Base-by-base conservation (phyloP, 768 basidiomycete species). In the Tylopilus sp. region DNA sequence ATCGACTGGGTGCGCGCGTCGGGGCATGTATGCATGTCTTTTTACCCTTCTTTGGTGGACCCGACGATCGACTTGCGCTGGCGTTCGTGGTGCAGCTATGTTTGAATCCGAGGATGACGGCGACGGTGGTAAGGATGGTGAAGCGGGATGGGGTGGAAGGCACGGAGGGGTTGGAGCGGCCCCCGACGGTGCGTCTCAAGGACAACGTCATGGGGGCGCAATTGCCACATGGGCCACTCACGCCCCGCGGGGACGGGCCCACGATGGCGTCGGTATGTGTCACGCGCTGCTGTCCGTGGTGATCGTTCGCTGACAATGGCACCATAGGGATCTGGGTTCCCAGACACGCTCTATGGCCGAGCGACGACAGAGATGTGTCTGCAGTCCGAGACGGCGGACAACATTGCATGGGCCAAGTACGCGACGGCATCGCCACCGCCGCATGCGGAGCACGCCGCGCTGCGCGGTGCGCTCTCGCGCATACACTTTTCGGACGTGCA, bases 21-120 rank as follows among this genome's bases (percentile, higher is more conserved):
- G 66, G 67, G 41, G 70, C 70, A 36, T 67, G 60, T 9, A 78
- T 83, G 61, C 88, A 91, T 62, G 58, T 98, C 13, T 88, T 92
- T 70, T 61, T 97, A 12, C 89, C 92, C 0, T 98, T 98, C 79
- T 89, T 92, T 65, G 95, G 95, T 21, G 95, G 95, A 0, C 88
- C 92, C 0, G 95, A 98, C 66, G 95, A 97, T 64, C 78, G 95
- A 3, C 75, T 93, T 17, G 91, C 92, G 0, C 71, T 98, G 31
- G 82, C 88, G 26, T 83, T 98, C 58, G 86, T 90, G 21, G 79
- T 87, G 13, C 94, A 95, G 68, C 72, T 97, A 25, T 95, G 90
- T 66, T 73, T 78, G 51, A 86, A 85, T 57, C 73, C 79, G 12
- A 73, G 71, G 49, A 77, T 89, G 12, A 79, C 72, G 9, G 95